Percentiles rank a stretch among this genome's conserved stretches.
phyloP scores from a whole-genome alignment of 129 eudicot genomes.

The Tagetes patula region DNA sequence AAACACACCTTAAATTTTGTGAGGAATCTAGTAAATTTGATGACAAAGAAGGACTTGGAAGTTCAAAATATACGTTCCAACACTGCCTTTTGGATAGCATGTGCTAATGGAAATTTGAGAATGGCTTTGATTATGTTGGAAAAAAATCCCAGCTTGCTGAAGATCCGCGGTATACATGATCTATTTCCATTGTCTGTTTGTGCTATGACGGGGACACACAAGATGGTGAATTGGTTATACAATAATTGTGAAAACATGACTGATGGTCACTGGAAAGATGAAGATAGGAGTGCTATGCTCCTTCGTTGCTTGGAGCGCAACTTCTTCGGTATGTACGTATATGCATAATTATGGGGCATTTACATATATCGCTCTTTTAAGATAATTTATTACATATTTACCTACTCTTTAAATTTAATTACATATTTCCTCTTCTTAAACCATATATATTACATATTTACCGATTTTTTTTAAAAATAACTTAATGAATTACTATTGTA shows the following conservation, averaged over 20 bases:
- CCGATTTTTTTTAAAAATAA: no score
- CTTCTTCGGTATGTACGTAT: slow-evolving; percentile 32
- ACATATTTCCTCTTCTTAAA: no score
- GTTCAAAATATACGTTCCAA: slow-evolving; percentile 7
- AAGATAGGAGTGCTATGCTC: slow-evolving; percentile 23
- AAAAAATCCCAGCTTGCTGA: slow-evolving; percentile 18
- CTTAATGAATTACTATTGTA: no score
- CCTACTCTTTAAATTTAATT: no score
- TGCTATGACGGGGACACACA: slow-evolving; percentile 19
- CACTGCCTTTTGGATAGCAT: slow-evolving; percentile 46
- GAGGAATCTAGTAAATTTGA: slow-evolving; percentile 26
- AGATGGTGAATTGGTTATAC: slow-evolving; percentile 30
- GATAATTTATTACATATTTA: no score
- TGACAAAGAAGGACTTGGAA: slow-evolving; percentile 25
- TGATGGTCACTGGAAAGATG: slow-evolving; percentile 1
- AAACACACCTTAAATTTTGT: slow-evolving; percentile 24
- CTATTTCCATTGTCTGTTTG: slow-evolving; percentile 33
- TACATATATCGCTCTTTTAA: no score
- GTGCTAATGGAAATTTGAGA: slow-evolving; percentile 27
- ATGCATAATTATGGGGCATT: no score
- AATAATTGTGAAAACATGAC: slow-evolving; percentile 2
- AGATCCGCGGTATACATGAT: slow-evolving; percentile 16
- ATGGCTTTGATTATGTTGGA: slow-evolving; percentile 29
- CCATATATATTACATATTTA: no score
- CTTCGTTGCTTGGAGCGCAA: slow-evolving; percentile 12